phyloP scores from a whole-genome alignment of 2,329 filamentous ascomycete species.

The Fusarium continuum region DNA sequence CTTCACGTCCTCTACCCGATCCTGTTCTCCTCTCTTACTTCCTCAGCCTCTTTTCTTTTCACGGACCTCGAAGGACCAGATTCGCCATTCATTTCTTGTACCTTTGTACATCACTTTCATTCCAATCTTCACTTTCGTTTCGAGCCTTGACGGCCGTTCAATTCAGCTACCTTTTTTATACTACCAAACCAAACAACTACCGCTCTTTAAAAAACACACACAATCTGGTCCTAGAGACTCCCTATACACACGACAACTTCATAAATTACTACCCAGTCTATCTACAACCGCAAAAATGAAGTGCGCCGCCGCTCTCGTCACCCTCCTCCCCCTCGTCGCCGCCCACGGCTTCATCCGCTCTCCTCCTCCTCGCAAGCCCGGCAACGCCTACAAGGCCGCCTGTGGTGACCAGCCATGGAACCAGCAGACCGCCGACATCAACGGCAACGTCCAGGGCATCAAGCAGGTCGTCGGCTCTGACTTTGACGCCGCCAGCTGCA shows the following conservation, averaged over 20 bases:
- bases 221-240: constrained; percentile 45
- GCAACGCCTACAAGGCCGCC: constrained; percentile 53
- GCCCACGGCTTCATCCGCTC: constrained; percentile 56
- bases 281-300: constrained; percentile 37
- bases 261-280: not conserved
- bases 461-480: constrained; percentile 43
- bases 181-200: constrained; percentile 16
- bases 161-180: constrained; percentile 28
- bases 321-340: constrained; percentile 47
- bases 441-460: constrained; percentile 52
- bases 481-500: constrained; percentile 45
- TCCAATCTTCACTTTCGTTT: constrained; percentile 39
- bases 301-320: constrained; percentile 35
- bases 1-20: not conserved
- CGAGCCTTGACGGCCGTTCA: constrained; percentile 46
- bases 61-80: constrained; percentile 47
- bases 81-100: constrained; percentile 45
- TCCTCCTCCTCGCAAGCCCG: constrained; percentile 54
- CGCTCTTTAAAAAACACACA: constrained; percentile 32
- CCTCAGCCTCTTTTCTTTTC: constrained; percentile 40
- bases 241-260: constrained; percentile 8
- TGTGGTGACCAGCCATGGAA: constrained; percentile 55
- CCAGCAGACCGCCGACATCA: constrained; percentile 48
- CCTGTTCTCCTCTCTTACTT: not conserved
- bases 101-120: constrained; percentile 44